Conservation (phyloP, 495 filamentous ascomycete genomes). For the Trichoderma parareesei region DNA sequence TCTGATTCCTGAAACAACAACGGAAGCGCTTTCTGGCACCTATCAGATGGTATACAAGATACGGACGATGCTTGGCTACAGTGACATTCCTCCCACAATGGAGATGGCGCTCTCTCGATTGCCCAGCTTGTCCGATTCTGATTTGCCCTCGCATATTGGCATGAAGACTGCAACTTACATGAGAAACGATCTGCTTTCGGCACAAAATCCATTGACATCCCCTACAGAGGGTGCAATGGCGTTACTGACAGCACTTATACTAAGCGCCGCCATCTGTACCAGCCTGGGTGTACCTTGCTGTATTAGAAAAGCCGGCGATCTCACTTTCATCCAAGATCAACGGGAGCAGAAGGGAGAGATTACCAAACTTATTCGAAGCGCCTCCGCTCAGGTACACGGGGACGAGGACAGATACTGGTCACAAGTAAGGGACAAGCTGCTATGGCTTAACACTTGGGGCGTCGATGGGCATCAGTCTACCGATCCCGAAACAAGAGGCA, state of each 20-base stretch:
- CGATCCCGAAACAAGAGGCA: constrained; percentile 40
- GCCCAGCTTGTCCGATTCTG: background rate
- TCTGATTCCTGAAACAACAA: constrained; percentile 50
- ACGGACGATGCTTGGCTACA: constrained; percentile 50
- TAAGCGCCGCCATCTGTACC: constrained; percentile 58
- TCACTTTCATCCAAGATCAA: constrained; percentile 48
- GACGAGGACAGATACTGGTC: constrained; percentile 64
- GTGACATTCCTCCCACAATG: constrained; percentile 36
- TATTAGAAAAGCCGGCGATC: constrained; percentile 50
- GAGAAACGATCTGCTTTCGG: constrained; percentile 48
- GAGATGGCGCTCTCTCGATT: constrained; percentile 35
- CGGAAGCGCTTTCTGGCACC: constrained; percentile 51
- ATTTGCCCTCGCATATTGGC: constrained; percentile 25
- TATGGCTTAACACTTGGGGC: constrained; percentile 82
- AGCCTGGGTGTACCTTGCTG: constrained; percentile 51
- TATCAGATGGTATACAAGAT: constrained; percentile 55
- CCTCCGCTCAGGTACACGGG: constrained; percentile 40
- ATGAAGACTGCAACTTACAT: constrained; percentile 29
- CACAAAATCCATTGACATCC: constrained; percentile 58
- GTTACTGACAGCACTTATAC: constrained; percentile 59
- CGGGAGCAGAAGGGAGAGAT: constrained; percentile 61
- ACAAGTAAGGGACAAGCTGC: constrained; percentile 52
- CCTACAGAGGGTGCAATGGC: constrained; percentile 52
- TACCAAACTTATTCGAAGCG: constrained; percentile 50
- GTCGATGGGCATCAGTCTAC: constrained; percentile 24